phyloP scores from a whole-genome alignment of 495 filamentous ascomycete genomes.

The Corynascus novoguineensis region DNA sequence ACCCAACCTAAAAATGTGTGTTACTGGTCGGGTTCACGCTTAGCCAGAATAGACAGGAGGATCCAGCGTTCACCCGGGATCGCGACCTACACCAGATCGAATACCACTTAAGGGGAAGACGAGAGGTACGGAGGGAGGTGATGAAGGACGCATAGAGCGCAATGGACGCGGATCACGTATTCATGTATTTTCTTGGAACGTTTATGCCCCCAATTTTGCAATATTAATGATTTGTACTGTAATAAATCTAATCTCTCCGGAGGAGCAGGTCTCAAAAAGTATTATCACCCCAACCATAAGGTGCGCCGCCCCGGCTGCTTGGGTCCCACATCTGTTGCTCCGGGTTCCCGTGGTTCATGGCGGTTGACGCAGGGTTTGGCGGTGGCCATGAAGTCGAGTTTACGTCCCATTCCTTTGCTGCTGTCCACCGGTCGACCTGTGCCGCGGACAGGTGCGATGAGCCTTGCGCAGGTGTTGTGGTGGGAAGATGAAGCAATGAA shows the following conservation, averaged over 20 bases:
- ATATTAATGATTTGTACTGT: too few species aligned
- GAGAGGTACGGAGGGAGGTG: too few species aligned
- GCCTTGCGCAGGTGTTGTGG: not conserved
- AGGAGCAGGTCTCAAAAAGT: not conserved
- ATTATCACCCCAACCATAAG: not conserved
- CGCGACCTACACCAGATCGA: too few species aligned
- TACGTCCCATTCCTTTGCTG: not conserved
- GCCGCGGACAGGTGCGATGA: not conserved
- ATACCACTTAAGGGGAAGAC: too few species aligned
- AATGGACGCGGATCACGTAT: too few species aligned
- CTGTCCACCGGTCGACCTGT: not conserved
- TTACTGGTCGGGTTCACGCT: too few species aligned
- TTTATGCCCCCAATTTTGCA: too few species aligned
- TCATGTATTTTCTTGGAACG: too few species aligned
- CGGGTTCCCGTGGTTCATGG: not conserved
- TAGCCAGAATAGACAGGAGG: too few species aligned
- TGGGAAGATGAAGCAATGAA: not conserved
- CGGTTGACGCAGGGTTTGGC: not conserved
- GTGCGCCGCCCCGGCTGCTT: not conserved
- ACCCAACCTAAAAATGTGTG: not conserved
- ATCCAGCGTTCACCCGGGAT: too few species aligned
- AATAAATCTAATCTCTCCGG: too few species aligned
- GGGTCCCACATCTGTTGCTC: not conserved
- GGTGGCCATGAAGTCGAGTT: not conserved
- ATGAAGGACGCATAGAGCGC: too few species aligned